Evolutionary conservation across 148 eudicot genomes (phyloP).

Genomic region (Silene conica): DNA sequence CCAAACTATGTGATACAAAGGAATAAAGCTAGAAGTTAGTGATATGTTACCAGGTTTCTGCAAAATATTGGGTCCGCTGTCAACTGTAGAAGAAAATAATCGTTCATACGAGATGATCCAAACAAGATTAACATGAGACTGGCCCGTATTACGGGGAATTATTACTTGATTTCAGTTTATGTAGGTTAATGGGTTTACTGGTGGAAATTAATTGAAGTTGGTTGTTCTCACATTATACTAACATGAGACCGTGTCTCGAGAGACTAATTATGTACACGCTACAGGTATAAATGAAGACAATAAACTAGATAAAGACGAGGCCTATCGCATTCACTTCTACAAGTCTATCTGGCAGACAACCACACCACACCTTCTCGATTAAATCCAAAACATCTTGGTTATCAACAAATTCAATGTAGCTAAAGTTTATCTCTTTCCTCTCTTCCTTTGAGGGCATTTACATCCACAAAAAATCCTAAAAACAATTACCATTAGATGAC

Average conservation of each 20-base stretch:
- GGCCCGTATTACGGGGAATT: no score
- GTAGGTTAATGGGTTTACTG: no score
- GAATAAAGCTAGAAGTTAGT: constrained; percentile 1
- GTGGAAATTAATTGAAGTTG: no score
- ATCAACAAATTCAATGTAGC: constrained; percentile 68
- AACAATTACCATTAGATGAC: constrained; percentile 7
- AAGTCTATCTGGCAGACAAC: neutral
- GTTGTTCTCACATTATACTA: no score
- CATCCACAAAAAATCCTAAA: constrained; percentile 90
- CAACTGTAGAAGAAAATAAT: neutral
- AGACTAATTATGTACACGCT: neutral
- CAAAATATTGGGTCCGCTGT: constrained; percentile 26
- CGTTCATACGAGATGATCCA: neutral
- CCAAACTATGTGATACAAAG: constrained; percentile 9
- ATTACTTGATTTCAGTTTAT: no score
- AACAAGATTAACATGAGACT: no score
- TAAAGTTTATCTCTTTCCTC: constrained; percentile 61
- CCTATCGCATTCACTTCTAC: neutral
- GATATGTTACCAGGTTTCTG: constrained; percentile 96
- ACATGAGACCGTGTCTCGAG: no score
- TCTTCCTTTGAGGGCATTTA: constrained; percentile 67
- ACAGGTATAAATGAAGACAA: no score
- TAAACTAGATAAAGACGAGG: constrained; percentile 2
- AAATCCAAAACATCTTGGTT: constrained; percentile 65
- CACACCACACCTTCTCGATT: constrained; percentile 48